Base-by-base conservation (phyloP, 2,329 filamentous ascomycete genomes). In the Samsoniella hepiali region DNA sequence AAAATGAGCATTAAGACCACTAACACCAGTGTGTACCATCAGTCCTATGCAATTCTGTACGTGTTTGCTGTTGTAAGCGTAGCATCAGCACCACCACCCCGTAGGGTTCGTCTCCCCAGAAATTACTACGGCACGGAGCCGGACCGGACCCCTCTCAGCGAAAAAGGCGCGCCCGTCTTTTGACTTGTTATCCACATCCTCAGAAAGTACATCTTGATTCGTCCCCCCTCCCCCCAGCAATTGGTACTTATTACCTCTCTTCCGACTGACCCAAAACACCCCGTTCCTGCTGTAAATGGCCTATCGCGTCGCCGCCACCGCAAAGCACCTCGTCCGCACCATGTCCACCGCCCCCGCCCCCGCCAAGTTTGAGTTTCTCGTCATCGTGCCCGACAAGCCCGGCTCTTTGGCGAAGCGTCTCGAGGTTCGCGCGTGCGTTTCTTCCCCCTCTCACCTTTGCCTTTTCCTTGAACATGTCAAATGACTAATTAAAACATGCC, bases 301-400 rank as follows among this genome's bases (percentile, higher is more conserved):
- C 59, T 53, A 40, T 32, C 59, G 59, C 42, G n/a, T 62, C 59
- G 51, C 59, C 50, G 34, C 50, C 32, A 62, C 51, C 32, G 51
- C 59, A 27, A 62, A 62, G 51, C 51, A 62, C 40, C 51, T 62
- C 40, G 32, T 62, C 51, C 69, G 69, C 68, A 71, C 65, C 59
- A 74, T 74, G 73, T 68, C 72, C n/a, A 67, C 70, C 29, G 58
- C 69, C 15, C 60, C 66, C 34, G 65, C 72, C 54, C 50, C 59
- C 40, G 69, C 72, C 55, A 83, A 82, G 71, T 82, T 78, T 65
- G 87, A 91, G 74, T 92, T 87, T 79, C 82, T 92, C 44, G 87
- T 88, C 69, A 80, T 91, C 64, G 72, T 91, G 44, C 89, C 87
- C 13, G 89, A 91, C 74, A 84, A 86, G 73, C 82, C 86, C 1